These are phyloP conservation scores for Sphagnum magellanicum DNA, from an alignment of 228 moss, liverwort and hornwort genomes.

Conservation along the genomic window DNA sequence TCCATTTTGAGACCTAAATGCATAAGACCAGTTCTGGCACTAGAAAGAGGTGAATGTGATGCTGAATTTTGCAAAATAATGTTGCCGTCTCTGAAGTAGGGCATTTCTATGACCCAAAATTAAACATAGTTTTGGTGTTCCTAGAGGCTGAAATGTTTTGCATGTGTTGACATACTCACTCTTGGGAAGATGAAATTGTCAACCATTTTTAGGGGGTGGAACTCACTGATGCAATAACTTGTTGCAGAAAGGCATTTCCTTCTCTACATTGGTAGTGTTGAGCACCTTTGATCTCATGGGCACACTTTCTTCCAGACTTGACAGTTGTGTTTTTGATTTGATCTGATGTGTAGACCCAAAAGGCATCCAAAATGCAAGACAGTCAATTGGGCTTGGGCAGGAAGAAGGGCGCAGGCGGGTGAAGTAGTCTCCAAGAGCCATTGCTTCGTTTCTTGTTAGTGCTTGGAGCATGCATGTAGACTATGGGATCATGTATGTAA, in stretches of 20 bases:
- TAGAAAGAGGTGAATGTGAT: not conserved
- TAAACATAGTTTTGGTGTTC: not conserved
- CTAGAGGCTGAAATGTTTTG: not conserved
- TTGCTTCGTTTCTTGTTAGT: too few species aligned
- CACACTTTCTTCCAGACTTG: too few species aligned
- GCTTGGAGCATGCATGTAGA: too few species aligned
- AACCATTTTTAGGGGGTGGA: too few species aligned
- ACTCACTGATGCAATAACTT: too few species aligned
- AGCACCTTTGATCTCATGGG: too few species aligned
- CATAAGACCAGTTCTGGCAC: not conserved
- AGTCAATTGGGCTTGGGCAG: conserved; percentile 85
- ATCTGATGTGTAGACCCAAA: conserved; percentile 56
- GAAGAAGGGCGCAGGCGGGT: conserved; percentile 80
- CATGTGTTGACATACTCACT: not conserved
- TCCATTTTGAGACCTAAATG: too few species aligned
- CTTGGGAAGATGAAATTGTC: not conserved
- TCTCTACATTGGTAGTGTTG: too few species aligned
- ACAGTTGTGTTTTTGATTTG: not conserved
- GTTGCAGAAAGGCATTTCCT: too few species aligned
- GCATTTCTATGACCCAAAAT: not conserved
- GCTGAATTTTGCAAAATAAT: not conserved
- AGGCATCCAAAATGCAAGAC: conserved; percentile 83
- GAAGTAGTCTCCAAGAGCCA: conserved; percentile 16
- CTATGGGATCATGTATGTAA: too few species aligned
- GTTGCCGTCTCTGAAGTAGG: not conserved